Base-by-base conservation (phyloP, 2,329 filamentous ascomycete genomes). In the Pseudonectria foliicola region DNA sequence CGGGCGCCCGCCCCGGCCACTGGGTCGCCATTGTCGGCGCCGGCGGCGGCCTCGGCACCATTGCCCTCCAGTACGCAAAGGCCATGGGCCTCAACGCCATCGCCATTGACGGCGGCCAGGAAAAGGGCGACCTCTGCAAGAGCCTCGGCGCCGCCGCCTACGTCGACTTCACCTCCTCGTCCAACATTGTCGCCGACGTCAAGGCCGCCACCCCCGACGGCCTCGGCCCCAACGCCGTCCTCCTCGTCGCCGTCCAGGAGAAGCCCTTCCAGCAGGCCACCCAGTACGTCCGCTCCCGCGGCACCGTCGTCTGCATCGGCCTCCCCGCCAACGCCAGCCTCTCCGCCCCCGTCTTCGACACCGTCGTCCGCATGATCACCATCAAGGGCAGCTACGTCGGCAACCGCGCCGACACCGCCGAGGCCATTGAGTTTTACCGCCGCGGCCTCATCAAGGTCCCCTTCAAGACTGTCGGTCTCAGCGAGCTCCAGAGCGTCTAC, bases 301-400 rank as follows among this genome's bases (percentile, higher is more conserved):
- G 90, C 40, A 75, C 77, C 26, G 84, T 95, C 55, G 76, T 95
- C 44, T 90, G 85, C 64, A 92, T 96, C 54, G 90, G 89, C 55
- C 71, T 95, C 16, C 90, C 90, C 5, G 82, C 85, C 25, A 73
- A 80, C 45, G 88, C 89, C 3, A 84, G 72, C 62, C 73, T 95
- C 45, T 76, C 75, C 50, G 88, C 89, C 2, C 85, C 87, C 26
- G 88, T 95, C 36, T 95, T 95, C 60, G 81, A 89, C 56, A 86
- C 83, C 7, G 90, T 95, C 43, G 72, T 90, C 56, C 68, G 81
- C 65, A 95, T 95, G 87, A 80, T 95, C 67, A 80, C 65, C 52
- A 95, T 96, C 71, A 85, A 85, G 70, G 89, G 89, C 41, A 87
- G 80, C 51, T 95, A 95, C 59, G 90, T 96, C 48, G 90, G 90